Evolutionary conservation across 345 rosid species (phyloP).

Genomic region (Salix caprea): DNA sequence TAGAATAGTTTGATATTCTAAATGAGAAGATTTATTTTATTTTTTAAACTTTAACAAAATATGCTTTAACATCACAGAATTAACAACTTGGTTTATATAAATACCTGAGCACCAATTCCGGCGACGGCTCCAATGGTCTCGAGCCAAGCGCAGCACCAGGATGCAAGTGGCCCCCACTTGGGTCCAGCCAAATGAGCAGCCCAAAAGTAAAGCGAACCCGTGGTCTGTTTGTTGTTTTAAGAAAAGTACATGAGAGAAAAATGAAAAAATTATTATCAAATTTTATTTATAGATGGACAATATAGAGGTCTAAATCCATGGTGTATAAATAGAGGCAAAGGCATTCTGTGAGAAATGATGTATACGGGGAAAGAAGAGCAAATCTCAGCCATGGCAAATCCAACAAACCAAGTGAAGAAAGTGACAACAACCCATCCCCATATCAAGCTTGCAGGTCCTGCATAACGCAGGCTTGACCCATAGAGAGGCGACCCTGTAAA

Average conservation of each 20-base stretch:
- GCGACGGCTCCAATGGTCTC: conserved; percentile 57
- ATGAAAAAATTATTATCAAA: no score
- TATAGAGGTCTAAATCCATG: no score
- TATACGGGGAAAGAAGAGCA: conserved; percentile 64
- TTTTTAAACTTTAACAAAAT: no score
- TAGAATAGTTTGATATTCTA: no score
- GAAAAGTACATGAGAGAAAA: not conserved
- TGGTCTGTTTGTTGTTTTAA: conserved; percentile 37
- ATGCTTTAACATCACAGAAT: no score
- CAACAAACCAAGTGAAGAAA: conserved; percentile 64
- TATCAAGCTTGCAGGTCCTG: conserved; percentile 57
- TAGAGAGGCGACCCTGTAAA: conserved; percentile 58
- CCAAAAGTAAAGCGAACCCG: conserved; percentile 74
- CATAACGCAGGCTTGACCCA: conserved; percentile 57
- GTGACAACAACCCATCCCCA: conserved; percentile 70
- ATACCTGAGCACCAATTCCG: conserved; percentile 63
- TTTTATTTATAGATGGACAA: no score
- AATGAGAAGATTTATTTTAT: no score
- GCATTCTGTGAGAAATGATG: not conserved
- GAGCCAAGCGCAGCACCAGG: conserved; percentile 76
- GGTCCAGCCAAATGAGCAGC: conserved; percentile 67
- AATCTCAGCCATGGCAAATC: conserved; percentile 64
- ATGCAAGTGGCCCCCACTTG: conserved; percentile 59
- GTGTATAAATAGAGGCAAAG: no score
- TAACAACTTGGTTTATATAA: no score